Conservation (phyloP, 2,329 filamentous ascomycete species). For the Metarhizium guizhouense region DNA sequence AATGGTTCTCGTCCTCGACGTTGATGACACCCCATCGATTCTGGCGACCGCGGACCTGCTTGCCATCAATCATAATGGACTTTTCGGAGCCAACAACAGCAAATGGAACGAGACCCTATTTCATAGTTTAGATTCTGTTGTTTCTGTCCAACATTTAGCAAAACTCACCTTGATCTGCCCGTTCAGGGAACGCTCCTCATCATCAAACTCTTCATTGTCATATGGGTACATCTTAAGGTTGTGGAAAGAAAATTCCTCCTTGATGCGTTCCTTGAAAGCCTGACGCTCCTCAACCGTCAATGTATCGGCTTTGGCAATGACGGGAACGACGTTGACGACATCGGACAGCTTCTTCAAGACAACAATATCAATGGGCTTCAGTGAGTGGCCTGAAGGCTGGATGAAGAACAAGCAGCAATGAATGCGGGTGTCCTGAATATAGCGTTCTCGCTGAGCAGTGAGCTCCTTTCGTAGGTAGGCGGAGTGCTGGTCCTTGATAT, state of each 20-base stretch:
- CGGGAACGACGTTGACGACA: constrained; percentile 97
- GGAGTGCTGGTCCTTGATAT: constrained; percentile 99
- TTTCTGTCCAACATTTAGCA: neutral
- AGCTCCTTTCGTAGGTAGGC: constrained; percentile 99
- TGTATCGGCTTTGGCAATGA: constrained; percentile 97
- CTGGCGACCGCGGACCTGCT: constrained; percentile 94
- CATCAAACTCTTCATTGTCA: constrained; percentile 97
- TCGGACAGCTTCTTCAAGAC: constrained; percentile 99
- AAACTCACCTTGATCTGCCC: constrained; percentile 81
- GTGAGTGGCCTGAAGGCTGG: constrained; percentile 91
- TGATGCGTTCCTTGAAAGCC: constrained; percentile 98
- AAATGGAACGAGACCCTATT: constrained; percentile 85
- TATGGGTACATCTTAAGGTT: constrained; percentile 99
- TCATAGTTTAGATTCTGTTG: constrained; percentile 3
- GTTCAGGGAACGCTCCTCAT: constrained; percentile 90
- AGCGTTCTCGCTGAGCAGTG: constrained; percentile 95
- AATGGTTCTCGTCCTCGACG: constrained; percentile 98
- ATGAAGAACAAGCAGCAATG: constrained; percentile 99
- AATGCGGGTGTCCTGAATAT: constrained; percentile 98
- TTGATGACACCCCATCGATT: constrained; percentile 99
- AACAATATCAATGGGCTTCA: constrained; percentile 99
- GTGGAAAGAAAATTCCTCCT: constrained; percentile 99
- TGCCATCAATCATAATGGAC: constrained; percentile 93
- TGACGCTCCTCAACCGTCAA: constrained; percentile 91
- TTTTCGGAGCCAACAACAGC: constrained; percentile 97